Base-by-base conservation (phyloP, 495 filamentous ascomycete genomes). In the Aspergillus incahuasiensis region DNA sequence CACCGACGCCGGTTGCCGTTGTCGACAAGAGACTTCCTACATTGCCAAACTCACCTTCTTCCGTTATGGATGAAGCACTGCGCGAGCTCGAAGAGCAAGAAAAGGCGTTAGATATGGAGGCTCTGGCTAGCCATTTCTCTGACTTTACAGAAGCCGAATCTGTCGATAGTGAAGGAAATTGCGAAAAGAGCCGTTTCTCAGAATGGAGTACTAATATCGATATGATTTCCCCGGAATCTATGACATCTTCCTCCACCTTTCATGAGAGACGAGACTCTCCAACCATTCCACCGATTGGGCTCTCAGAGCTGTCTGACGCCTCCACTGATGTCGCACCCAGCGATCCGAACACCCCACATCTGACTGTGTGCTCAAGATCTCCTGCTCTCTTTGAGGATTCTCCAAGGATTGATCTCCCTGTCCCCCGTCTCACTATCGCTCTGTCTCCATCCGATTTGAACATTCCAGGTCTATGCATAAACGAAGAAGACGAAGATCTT, bases 121-220 rank as follows among this genome's bases (percentile, higher is more conserved):
- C 66, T 35, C 59, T 69, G 12, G 68, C 57, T 25, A 79, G 73
- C 53, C 69, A 71, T 52, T 77, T 77, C 45, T 79, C 75, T 5
- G 70, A 70, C 49, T 63, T 73, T 54, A 77, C 68, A 2, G 72
- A 74, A 41, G 66, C 65, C 22, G 74, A 70, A 9, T 72, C 70
- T 20, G 60, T 50, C 16, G 48, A 57, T 19, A 62, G 64, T 3
- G 58, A 62, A 11, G 64, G 67, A 5, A 18, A 58, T 6, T 61
- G 54, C 12, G 72, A 78, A 43, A 59, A 51, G 53, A 78, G 74
- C 50, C 74, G 66, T n/a, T 78, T 78, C 50, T 78, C 75, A 0
- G 70, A 76, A 64, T 78, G 75, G 75, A 75, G 73, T 47, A 70
- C 72, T 4, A 71, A 75, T 41, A 74, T 65, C 6, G 73, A 74